phyloP scores from a whole-genome alignment of 2,329 filamentous ascomycete genomes.

The Monilinia polystroma region DNA sequence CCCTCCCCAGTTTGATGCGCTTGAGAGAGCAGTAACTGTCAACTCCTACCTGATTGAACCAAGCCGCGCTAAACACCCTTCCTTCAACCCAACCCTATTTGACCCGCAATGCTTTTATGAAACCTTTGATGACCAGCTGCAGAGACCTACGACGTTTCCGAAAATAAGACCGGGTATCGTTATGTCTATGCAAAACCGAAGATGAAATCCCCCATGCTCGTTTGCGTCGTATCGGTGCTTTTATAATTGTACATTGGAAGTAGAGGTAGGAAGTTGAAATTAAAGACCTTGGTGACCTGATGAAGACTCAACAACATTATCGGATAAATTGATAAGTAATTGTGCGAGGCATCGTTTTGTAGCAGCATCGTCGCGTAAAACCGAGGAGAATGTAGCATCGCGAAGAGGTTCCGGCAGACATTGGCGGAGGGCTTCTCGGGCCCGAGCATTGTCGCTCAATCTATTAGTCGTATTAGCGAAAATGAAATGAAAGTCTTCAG shows the following conservation, averaged over 20 bases:
- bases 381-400: slow-evolving; percentile 94
- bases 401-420: slow-evolving; percentile 98
- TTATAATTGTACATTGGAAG: slow-evolving; percentile 39
- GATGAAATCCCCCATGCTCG: slow-evolving; percentile 33
- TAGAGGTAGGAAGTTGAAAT: slow-evolving; percentile 24
- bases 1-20: background rate
- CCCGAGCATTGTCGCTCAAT: slow-evolving; percentile 92
- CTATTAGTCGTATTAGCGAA: slow-evolving; percentile 47
- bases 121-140: slow-evolving; percentile 34
- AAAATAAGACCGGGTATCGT: slow-evolving; percentile 40
- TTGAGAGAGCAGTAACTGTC: slow-evolving; percentile 10
- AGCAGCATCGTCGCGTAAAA: slow-evolving; percentile 92
- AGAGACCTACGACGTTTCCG: slow-evolving; percentile 32
- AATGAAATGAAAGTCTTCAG: background rate
- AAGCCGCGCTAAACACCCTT: slow-evolving; percentile 30
- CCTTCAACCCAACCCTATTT: slow-evolving; percentile 30
- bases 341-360: slow-evolving; percentile 98
- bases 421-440: slow-evolving; percentile 89
- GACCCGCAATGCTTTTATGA: slow-evolving; percentile 37
- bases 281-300: slow-evolving; percentile 38
- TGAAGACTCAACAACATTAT: slow-evolving; percentile 63
- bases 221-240: slow-evolving; percentile 31
- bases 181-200: slow-evolving; percentile 41
- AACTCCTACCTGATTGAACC: slow-evolving; percentile 25
- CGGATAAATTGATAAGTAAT: slow-evolving; percentile 91